A percentile compares a stretch with the other conserved stretches of the same genome.
Conservation (phyloP, 2,329 filamentous ascomycete genomes). For the Xylaria sp. region DNA sequence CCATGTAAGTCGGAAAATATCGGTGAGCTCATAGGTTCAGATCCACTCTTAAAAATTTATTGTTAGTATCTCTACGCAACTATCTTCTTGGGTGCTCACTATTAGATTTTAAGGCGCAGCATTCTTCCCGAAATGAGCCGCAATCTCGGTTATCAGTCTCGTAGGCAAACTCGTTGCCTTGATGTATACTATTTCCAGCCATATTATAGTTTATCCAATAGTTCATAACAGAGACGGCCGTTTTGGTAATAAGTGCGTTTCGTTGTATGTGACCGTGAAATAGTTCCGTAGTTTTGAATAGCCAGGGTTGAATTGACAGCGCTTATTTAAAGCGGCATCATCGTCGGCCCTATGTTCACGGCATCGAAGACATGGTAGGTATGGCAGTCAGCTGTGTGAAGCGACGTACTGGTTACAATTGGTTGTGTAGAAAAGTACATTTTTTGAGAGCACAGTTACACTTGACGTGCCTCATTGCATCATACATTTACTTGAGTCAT, state of each 20-base stretch:
- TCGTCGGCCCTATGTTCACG: background rate
- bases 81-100: background rate
- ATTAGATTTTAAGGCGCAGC: background rate
- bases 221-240: too few species aligned
- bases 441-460: background rate
- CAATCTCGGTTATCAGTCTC: background rate
- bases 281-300: background rate
- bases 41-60: background rate
- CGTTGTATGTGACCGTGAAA: background rate
- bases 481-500: background rate
- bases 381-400: background rate
- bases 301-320: background rate
- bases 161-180: background rate
- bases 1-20: background rate
- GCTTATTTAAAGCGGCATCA: constrained; percentile 10
- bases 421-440: background rate
- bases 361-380: background rate
- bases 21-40: background rate
- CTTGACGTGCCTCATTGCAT: background rate
- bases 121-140: background rate
- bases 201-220: background rate
- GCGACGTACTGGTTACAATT: background rate
- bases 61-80: background rate
- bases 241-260: background rate
- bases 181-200: background rate